Percentiles rank a stretch among this genome's conserved stretches.
Conservation (phyloP, 2,329 filamentous ascomycete species). For the Fusarium armeniacum region DNA sequence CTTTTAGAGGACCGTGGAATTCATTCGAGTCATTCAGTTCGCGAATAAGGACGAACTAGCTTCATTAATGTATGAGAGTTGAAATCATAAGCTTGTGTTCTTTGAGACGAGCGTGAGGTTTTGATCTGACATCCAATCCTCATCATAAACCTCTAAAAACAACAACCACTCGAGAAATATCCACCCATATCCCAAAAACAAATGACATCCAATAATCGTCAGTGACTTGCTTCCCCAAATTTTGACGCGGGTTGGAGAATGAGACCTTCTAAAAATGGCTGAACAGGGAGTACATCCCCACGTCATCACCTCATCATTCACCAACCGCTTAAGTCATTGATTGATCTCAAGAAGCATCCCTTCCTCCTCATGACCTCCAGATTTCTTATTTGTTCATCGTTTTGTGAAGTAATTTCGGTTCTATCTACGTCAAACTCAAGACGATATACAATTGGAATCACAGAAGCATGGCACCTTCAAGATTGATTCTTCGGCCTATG, state of each 20-base stretch:
- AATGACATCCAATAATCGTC: conserved; percentile 30
- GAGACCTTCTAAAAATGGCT: conserved; percentile 17
- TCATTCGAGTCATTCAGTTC: too few relatives aligned
- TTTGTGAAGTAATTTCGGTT: neutral
- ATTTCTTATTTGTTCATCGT: neutral
- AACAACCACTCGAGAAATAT: conserved; percentile 1
- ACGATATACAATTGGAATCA: neutral
- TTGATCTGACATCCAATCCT: too few relatives aligned
- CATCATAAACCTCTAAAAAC: neutral
- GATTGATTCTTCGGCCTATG: conserved; percentile 40
- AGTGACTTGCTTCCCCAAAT: conserved; percentile 10
- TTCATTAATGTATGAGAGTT: neutral
- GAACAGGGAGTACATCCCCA: conserved; percentile 17
- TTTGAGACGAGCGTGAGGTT: too few relatives aligned
- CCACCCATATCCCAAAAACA: conserved; percentile 17
- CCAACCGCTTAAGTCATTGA: conserved; percentile 28
- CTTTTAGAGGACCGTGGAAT: too few relatives aligned
- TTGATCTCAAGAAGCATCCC: neutral
- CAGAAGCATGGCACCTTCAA: conserved; percentile 29
- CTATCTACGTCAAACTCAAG: neutral
- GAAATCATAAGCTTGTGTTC: too few relatives aligned
- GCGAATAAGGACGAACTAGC: neutral
- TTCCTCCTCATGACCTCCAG: conserved; percentile 7
- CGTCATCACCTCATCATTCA: conserved; percentile 46
- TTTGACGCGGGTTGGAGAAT: conserved; percentile 18